Evolutionary conservation across 2,329 filamentous ascomycete species (phyloP).

Genomic region (Ambrosiella beaveri): DNA sequence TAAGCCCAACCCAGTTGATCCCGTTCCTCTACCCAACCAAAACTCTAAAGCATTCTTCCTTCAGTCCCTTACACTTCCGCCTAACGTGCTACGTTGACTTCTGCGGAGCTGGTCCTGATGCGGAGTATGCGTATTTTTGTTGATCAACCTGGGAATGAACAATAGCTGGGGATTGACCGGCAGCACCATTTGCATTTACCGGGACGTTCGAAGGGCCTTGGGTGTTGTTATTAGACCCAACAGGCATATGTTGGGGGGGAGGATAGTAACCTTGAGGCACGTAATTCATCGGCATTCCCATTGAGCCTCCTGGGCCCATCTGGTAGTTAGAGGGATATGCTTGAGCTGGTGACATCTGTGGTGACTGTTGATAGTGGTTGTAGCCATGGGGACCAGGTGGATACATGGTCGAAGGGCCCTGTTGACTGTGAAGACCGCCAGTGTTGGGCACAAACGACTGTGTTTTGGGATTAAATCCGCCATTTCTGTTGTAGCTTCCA

Average conservation of each 20-base stretch:
- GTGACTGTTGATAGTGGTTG: conserved; percentile 27
- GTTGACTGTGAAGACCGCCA: neutral
- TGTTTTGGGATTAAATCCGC: conserved; percentile 80
- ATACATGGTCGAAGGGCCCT: neutral
- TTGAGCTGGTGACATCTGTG: conserved; percentile 21
- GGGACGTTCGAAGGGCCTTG: neutral
- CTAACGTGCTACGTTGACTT: neutral
- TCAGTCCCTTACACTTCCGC: neutral
- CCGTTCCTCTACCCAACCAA: neutral
- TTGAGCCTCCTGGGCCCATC: conserved; percentile 26
- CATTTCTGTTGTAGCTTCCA: conserved; percentile 65
- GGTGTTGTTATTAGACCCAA: neutral
- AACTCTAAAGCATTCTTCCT: neutral
- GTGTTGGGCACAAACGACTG: conserved; percentile 65
- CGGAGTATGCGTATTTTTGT: too few species aligned
- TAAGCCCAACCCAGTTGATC: neutral
- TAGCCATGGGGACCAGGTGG: conserved; percentile 21
- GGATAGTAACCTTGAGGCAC: neutral
- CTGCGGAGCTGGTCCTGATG: neutral
- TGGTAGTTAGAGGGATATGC: conserved; percentile 32
- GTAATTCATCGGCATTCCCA: neutral
- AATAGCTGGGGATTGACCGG: too few species aligned
- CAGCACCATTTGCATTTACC: too few species aligned
- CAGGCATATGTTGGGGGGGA: neutral
- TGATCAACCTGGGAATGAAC: too few species aligned